Evolutionary conservation across 202 grass and related monocot genomes (phyloP).

Genomic region (Cymbopogon flexuosus): DNA sequence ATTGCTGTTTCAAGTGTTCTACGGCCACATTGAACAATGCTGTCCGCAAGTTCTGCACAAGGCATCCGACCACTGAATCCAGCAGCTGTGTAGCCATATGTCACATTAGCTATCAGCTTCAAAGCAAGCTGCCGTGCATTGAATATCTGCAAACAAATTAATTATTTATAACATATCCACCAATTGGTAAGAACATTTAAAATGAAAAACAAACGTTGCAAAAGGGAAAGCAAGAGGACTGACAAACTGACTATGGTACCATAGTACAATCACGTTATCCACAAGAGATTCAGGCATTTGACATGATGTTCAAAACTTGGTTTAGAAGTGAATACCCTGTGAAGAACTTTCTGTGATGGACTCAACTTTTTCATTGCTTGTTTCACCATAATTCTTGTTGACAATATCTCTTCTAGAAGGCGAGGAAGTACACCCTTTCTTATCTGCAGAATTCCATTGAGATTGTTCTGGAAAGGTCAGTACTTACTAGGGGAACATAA

Average conservation of each 20-base stretch:
- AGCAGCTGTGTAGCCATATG: slow-evolving; percentile 96
- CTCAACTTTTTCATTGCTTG: slow-evolving; percentile 84
- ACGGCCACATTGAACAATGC: slow-evolving; percentile 95
- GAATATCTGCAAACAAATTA: slow-evolving; percentile 60
- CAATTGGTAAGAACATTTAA: not conserved
- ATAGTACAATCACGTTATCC: slow-evolving; percentile 4
- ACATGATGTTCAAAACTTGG: slow-evolving; percentile 12
- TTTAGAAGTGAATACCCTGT: slow-evolving; percentile 58
- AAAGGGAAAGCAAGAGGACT: slow-evolving; percentile 1
- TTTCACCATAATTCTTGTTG: slow-evolving; percentile 92
- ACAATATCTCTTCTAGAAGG: slow-evolving; percentile 84
- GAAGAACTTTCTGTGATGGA: slow-evolving; percentile 70
- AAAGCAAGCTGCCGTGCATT: slow-evolving; percentile 97
- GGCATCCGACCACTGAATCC: slow-evolving; percentile 96
- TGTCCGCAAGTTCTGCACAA: slow-evolving; percentile 95
- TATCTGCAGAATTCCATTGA: slow-evolving; percentile 48
- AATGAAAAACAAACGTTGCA: slow-evolving; percentile 8
- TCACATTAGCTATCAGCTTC: slow-evolving; percentile 96
- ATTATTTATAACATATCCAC: slow-evolving; percentile 18
- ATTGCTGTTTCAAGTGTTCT: slow-evolving; percentile 92
- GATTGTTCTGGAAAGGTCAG: slow-evolving; percentile 24
- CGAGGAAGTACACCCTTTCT: slow-evolving; percentile 86
- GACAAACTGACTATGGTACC: not conserved
- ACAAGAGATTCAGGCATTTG: slow-evolving; percentile 8
- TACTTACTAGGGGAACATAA: not conserved